Evolutionary conservation across 306 rosid species (phyloP), one percentile per base, ranked within the genome.

Genomic region (Vigna hirtella): DNA sequence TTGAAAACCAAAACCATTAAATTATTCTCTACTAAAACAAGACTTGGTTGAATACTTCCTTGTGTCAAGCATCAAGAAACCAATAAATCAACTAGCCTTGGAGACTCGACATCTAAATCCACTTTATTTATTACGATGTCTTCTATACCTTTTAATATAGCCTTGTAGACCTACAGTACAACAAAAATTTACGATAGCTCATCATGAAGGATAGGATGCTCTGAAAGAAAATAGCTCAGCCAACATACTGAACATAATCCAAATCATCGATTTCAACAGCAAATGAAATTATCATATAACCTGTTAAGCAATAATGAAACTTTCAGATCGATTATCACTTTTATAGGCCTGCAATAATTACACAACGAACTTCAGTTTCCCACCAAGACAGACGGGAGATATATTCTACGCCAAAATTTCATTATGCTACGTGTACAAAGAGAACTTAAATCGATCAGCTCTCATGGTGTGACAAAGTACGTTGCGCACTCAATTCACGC

Each of bases 401-500:
- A 40, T 16, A 52, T 43, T 74, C 61, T 45, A 61, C 10, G 59
- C 59, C 81, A 70, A 72, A 77, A 65, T 51, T 63, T 52, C 52
- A 70, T 30, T 61, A 47, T 3, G 68, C 67, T 17, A 77, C 20
- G 56, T 4, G 62, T 17, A 42, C 26, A 52, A 57, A 59, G 73
- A 67, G 63, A 56, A 67, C 62, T 36, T 47, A 20, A 6, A 69
- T 38, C 68, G 18, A 63, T 74, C 40, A 18, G 62, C 74, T 66
- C 67, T 47, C 82, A 22, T 71, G 71, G 66, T 5, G 40, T 18
- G 32, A 64, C 49, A 67, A 81, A 58, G 24, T 14, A 66, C 72
- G 66, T 55, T 26, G 53, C 22, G 34, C 22, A 5, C 32, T 7
- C 4, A 26, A 36, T 48, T 88, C 88, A 84, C 66, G 85, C 83